Percentiles rank a stretch among this genome's conserved stretches.
phyloP scores from a whole-genome alignment of 306 rosid genomes.

The Albizia julibrissin region DNA sequence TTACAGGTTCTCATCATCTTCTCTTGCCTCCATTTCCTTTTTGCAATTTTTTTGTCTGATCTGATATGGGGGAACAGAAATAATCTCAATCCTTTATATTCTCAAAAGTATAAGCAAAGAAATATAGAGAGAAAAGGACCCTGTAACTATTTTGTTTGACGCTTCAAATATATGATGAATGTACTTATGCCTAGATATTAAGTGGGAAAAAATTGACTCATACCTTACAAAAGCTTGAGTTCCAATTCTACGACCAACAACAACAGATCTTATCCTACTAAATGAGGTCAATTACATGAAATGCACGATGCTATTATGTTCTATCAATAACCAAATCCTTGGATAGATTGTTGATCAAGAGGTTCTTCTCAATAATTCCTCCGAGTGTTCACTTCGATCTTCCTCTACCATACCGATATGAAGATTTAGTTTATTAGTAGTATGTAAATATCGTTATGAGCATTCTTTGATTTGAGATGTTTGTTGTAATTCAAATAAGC shows the following conservation, averaged over 20 bases:
- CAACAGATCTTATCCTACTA: too few relatives aligned
- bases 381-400: too few relatives aligned
- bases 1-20: slow-evolving; percentile 61
- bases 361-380: too few relatives aligned
- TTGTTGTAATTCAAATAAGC: background rate
- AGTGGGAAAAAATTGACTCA: background rate
- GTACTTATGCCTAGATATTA: background rate
- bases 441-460: background rate
- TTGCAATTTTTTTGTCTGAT: background rate
- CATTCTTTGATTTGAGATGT: background rate
- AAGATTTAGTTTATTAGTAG: background rate
- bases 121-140: background rate
- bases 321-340: too few relatives aligned
- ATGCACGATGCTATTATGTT: too few relatives aligned
- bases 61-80: background rate
- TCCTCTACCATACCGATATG: too few relatives aligned
- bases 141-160: background rate
- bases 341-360: too few relatives aligned
- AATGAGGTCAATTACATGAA: too few relatives aligned
- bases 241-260: background rate
- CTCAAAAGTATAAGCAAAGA: background rate
- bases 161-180: background rate
- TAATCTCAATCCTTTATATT: background rate
- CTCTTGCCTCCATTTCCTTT: slow-evolving; percentile 11
- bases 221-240: background rate